Percentiles rank a stretch among this genome's conserved stretches.
phyloP scores from a whole-genome alignment of 1,139 yeast genomes.

The Blastobotrys ciferrii region DNA sequence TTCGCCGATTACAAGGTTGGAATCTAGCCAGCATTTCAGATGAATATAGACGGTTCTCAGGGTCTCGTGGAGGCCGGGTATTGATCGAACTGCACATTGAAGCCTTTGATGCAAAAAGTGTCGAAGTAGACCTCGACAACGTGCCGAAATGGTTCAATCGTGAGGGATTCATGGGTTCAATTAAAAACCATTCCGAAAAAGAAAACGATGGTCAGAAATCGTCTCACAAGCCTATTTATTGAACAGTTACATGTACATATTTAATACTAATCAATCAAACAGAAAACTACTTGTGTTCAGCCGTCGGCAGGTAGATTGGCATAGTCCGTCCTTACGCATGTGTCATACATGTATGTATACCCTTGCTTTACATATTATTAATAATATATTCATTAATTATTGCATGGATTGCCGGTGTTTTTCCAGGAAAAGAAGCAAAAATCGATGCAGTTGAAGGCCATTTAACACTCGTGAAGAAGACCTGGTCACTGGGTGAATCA shows the following conservation, averaged over 20 bases:
- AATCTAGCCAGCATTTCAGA: constrained; percentile 90
- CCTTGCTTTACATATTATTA: no score
- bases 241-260: not conserved
- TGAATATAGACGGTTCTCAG: constrained; percentile 90
- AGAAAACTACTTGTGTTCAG: no score
- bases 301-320: no score
- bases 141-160: constrained; percentile 50
- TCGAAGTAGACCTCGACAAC: constrained; percentile 44
- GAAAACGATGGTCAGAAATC: not conserved
- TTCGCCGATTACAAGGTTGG: constrained; percentile 91
- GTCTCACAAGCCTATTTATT: not conserved
- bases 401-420: no score
- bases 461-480: no score
- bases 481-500: no score
- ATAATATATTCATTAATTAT: no score
- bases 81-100: constrained; percentile 88
- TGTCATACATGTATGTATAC: no score
- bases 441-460: no score
- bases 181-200: not conserved
- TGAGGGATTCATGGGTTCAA: constrained; percentile 3
- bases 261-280: not conserved
- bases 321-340: no score
- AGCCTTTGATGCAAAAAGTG: constrained; percentile 62
- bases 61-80: constrained; percentile 87
- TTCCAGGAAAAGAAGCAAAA: no score